phyloP scores from a whole-genome alignment of 441 rosid species.

The Jatropha podagrica region DNA sequence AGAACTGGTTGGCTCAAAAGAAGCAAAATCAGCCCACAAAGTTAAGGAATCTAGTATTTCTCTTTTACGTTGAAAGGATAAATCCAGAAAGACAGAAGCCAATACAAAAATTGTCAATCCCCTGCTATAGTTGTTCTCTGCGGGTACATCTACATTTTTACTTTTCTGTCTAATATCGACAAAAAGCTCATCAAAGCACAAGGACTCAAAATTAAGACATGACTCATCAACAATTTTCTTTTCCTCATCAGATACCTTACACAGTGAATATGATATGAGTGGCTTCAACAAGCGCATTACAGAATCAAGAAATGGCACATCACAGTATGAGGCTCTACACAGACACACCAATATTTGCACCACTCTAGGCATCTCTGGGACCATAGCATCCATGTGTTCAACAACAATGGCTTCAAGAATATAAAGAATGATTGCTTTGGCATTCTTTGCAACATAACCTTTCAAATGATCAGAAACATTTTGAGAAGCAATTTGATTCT shows the following conservation, averaged over 20 bases:
- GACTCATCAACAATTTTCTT: conserved; percentile 46
- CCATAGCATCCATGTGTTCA: conserved; percentile 87
- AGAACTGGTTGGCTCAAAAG: conserved; percentile 58
- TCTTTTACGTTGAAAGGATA: conserved; percentile 53
- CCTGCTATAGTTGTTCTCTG: conserved; percentile 39
- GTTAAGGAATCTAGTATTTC: conserved; percentile 57
- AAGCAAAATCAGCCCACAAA: conserved; percentile 63
- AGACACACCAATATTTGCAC: conserved; percentile 74
- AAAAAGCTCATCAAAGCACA: conserved; percentile 78
- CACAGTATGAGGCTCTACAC: conserved; percentile 63
- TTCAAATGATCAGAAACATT: conserved; percentile 42
- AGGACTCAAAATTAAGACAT: conserved; percentile 68
- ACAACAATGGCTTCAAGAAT: conserved; percentile 66
- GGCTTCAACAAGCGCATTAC: conserved; percentile 62
- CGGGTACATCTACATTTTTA: conserved; percentile 38
- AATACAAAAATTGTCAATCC: conserved; percentile 61
- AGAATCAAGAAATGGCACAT: conserved; percentile 65
- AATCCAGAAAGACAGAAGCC: conserved; percentile 63
- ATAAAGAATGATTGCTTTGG: conserved; percentile 74
- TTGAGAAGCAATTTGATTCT: conserved; percentile 32
- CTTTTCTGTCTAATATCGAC: conserved; percentile 42
- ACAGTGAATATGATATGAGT: conserved; percentile 67
- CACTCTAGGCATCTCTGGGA: conserved; percentile 78
- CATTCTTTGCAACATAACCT: conserved; percentile 70
- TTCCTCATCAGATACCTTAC: conserved; percentile 59